Percentiles rank a stretch among this genome's conserved stretches.
Evolutionary conservation across 2,329 filamentous ascomycete genomes (phyloP).

Genomic region (Colletotrichum australisinense): DNA sequence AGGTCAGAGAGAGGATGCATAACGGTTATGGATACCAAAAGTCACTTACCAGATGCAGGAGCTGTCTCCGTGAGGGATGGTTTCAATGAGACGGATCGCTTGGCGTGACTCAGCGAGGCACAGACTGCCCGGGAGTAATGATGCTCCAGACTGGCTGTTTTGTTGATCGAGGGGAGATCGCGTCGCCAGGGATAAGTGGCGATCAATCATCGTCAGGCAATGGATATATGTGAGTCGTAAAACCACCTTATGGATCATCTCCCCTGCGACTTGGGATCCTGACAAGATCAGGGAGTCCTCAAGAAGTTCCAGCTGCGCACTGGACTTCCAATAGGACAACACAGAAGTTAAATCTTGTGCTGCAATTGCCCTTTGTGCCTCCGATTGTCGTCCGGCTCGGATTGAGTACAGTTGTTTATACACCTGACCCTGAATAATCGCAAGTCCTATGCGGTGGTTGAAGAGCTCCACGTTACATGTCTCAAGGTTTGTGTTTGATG

Average conservation of each 20-base stretch:
- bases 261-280: conserved; percentile 33
- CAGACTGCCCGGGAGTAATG: conserved; percentile 20
- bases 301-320: background rate
- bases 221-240: conserved; percentile 42
- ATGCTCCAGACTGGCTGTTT: background rate
- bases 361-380: conserved; percentile 16
- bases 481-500: conserved; percentile 16
- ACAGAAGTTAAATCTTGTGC: conserved; percentile 39
- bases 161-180: background rate
- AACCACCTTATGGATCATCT: conserved; percentile 40
- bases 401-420: conserved; percentile 41
- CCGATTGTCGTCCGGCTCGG: conserved; percentile 38
- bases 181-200: conserved; percentile 34
- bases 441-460: conserved; percentile 39
- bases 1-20: background rate
- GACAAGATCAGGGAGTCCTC: conserved; percentile 18
- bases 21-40: background rate
- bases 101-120: conserved; percentile 41
- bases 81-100: conserved; percentile 39
- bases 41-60: background rate
- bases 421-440: conserved; percentile 41
- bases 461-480: conserved; percentile 36
- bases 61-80: conserved; percentile 40
- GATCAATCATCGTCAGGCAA: conserved; percentile 40
- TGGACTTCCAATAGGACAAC: conserved; percentile 41